Conservation (phyloP, 495 filamentous ascomycete genomes). For the Aspergillus wentii region DNA sequence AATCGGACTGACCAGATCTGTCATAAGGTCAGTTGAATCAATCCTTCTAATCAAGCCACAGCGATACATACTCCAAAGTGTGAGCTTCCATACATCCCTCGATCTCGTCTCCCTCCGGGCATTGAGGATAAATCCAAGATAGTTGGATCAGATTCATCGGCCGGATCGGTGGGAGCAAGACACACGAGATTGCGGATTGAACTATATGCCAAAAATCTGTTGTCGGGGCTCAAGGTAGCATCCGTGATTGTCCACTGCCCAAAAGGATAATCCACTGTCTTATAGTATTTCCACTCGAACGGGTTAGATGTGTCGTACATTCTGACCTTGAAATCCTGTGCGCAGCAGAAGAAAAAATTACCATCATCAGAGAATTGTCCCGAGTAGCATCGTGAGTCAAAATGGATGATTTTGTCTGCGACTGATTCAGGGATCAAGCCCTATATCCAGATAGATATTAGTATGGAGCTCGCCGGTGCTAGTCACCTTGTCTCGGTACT, state of each 20-base stretch:
- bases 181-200: constrained; percentile 80
- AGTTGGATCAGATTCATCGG: constrained; percentile 69
- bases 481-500: constrained; percentile 6
- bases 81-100: constrained; percentile 37
- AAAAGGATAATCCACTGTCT: constrained; percentile 78
- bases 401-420: constrained; percentile 86
- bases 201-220: constrained; percentile 82
- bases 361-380: constrained; percentile 96
- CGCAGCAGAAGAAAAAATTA: constrained; percentile 95
- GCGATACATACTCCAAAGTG: constrained; percentile 44
- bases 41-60: constrained; percentile 1
- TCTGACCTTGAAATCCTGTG: constrained; percentile 87
- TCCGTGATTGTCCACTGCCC: constrained; percentile 97
- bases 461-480: constrained; percentile 1
- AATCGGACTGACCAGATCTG: constrained; percentile 90
- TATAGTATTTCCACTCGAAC: constrained; percentile 93
- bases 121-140: constrained; percentile 64
- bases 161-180: constrained; percentile 81
- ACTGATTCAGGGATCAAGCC: constrained; percentile 64
- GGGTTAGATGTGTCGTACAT: constrained; percentile 99
- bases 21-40: constrained; percentile 7
- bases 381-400: constrained; percentile 79
- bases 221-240: constrained; percentile 87
- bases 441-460: constrained; percentile 19
- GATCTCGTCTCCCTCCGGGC: constrained; percentile 27